Conservation (phyloP, 1,284 basidiomycete genomes). For the Dichomitus squalens region DNA sequence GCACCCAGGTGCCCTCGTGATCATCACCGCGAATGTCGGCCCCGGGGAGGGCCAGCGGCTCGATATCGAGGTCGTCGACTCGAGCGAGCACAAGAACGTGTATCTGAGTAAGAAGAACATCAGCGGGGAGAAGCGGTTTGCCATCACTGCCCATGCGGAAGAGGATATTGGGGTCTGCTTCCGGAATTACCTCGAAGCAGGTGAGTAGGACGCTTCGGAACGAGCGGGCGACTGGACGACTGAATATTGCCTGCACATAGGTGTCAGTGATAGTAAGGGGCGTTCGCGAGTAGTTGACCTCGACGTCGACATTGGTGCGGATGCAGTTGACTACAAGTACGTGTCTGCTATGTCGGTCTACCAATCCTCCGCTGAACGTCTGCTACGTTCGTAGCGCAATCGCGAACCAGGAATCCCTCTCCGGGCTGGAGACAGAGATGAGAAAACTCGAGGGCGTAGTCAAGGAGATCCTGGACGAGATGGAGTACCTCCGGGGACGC, state of each 20-base stretch:
- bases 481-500: conserved; percentile 88
- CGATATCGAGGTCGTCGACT: conserved; percentile 95
- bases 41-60: conserved; percentile 76
- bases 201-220: conserved; percentile 48
- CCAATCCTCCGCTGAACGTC: not conserved
- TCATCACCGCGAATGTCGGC: conserved; percentile 92
- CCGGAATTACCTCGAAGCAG: conserved; percentile 73
- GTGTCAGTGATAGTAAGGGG: conserved; percentile 48
- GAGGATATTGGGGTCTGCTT: conserved; percentile 97
- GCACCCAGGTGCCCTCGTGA: conserved; percentile 84
- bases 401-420: conserved; percentile 97
- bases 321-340: conserved; percentile 98
- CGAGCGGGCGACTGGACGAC: not conserved
- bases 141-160: conserved; percentile 91
- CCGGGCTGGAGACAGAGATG: conserved; percentile 97
- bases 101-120: conserved; percentile 91
- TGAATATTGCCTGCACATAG: conserved; percentile 30
- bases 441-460: conserved; percentile 94
- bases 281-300: conserved; percentile 80
- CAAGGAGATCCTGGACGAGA: conserved; percentile 93
- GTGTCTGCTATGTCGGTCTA: conserved; percentile 28
- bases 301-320: conserved; percentile 97
- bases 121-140: conserved; percentile 89
- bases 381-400: conserved; percentile 70
- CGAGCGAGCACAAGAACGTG: conserved; percentile 84